A percentile compares a stretch with the other conserved stretches of the same genome.
Evolutionary conservation across 305 asterid genomes (phyloP).

Genomic region (Euphrasia arctica): DNA sequence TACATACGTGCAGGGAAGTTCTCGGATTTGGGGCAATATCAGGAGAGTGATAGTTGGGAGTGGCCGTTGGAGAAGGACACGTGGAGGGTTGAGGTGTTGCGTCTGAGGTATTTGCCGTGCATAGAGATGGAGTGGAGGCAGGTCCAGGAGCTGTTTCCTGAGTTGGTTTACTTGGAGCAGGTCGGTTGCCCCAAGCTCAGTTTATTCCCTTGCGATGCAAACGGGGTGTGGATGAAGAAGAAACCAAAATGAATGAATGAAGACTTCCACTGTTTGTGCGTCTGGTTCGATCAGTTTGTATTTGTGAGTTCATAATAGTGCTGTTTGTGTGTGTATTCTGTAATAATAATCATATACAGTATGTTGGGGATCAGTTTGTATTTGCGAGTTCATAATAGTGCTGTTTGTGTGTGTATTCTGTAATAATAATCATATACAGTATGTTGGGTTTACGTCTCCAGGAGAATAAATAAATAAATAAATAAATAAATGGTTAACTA

Average conservation of each 20-base stretch:
- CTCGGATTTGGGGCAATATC: conserved; percentile 36
- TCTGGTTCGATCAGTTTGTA: background rate
- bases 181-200: conserved; percentile 48
- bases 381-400: too few relatives aligned
- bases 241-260: background rate
- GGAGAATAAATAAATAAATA: too few relatives aligned
- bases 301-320: too few relatives aligned
- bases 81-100: conserved; percentile 39
- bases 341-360: too few relatives aligned
- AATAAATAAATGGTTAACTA: too few relatives aligned
- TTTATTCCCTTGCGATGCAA: conserved; percentile 44
- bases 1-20: conserved; percentile 54
- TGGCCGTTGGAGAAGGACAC: background rate
- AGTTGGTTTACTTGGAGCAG: conserved; percentile 39
- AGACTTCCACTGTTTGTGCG: background rate
- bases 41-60: conserved; percentile 16
- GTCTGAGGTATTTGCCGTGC: conserved; percentile 42
- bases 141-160: conserved; percentile 38
- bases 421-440: too few relatives aligned
- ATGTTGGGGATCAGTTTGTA: too few relatives aligned
- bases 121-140: conserved; percentile 49
- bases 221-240: conserved; percentile 46
- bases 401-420: too few relatives aligned
- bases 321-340: too few relatives aligned
- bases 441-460: too few relatives aligned